Evolutionary conservation across 208 protist genomes (phyloP).

Genomic region (Zelonia costaricensis): DNA sequence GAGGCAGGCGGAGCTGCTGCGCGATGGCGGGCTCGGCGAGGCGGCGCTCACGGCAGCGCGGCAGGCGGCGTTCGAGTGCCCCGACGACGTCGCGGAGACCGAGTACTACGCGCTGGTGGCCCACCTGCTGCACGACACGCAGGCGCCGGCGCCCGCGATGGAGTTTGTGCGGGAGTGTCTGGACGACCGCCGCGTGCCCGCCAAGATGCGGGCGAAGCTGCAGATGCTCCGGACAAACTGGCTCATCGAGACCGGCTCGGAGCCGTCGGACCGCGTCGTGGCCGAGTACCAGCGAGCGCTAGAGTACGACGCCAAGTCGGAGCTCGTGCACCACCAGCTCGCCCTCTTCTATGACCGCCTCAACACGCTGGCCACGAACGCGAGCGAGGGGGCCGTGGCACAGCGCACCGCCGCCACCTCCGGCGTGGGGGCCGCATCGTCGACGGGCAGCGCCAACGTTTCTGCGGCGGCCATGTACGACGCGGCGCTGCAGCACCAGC

Average conservation of each 20-base stretch:
- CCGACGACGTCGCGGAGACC: conserved; percentile 20
- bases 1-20: conserved; percentile 75
- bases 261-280: conserved; percentile 81
- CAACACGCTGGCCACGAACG: conserved; percentile 33
- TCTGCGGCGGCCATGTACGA: conserved; percentile 18
- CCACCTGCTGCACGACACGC: conserved; percentile 86
- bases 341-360: conserved; percentile 94
- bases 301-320: conserved; percentile 59
- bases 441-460: background rate
- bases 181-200: conserved; percentile 28
- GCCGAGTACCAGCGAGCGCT: conserved; percentile 73
- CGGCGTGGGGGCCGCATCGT: background rate
- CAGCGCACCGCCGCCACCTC: conserved; percentile 16
- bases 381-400: conserved; percentile 16
- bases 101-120: conserved; percentile 81
- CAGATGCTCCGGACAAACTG: conserved; percentile 81
- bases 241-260: conserved; percentile 71
- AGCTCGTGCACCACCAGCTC: conserved; percentile 91
- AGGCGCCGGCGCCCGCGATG: conserved; percentile 75
- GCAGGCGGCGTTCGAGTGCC: conserved; percentile 47
- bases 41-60: conserved; percentile 72
- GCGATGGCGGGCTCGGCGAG: conserved; percentile 74
- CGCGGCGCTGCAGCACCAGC: conserved; percentile 24
- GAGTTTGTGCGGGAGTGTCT: conserved; percentile 67
- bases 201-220: conserved; percentile 55